Evolutionary conservation across 345 rosid genomes (phyloP).

Genomic region (Linum tenue): DNA sequence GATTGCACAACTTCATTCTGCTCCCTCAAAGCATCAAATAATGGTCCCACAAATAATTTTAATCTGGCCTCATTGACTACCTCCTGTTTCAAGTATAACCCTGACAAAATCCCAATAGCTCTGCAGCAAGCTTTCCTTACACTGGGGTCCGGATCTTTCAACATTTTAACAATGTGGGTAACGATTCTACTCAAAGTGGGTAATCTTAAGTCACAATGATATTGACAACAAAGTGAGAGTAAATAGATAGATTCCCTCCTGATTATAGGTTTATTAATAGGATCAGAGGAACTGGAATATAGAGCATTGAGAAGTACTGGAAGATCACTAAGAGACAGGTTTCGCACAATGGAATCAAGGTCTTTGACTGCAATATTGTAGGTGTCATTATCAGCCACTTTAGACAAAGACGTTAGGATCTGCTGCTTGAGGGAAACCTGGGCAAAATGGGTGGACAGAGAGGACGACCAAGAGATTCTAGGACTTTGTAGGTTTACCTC

Average conservation of each 20-base stretch:
- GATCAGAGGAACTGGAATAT: slow-evolving; percentile 11
- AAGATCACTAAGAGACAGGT: slow-evolving; percentile 7
- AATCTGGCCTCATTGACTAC: not conserved
- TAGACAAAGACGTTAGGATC: slow-evolving; percentile 13
- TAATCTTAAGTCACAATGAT: slow-evolving; percentile 10
- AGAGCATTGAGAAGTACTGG: slow-evolving; percentile 15
- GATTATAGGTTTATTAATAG: slow-evolving; percentile 10
- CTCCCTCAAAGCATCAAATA: slow-evolving; percentile 6
- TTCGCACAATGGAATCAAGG: slow-evolving; percentile 3
- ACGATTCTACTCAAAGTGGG: slow-evolving; percentile 5
- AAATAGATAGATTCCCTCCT: slow-evolving; percentile 12
- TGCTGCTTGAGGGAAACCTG: slow-evolving; percentile 14
- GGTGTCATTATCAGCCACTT: slow-evolving; percentile 19
- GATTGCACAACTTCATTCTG: slow-evolving; percentile 15
- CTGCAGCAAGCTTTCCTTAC: slow-evolving; percentile 13
- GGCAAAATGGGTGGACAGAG: slow-evolving; percentile 8
- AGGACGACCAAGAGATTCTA: slow-evolving; percentile 9
- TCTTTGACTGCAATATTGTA: slow-evolving; percentile 11
- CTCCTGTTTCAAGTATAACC: slow-evolving; percentile 10
- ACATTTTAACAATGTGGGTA: slow-evolving; percentile 13
- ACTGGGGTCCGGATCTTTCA: slow-evolving; percentile 18
- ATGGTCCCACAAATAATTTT: slow-evolving; percentile 7
- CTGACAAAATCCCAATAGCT: slow-evolving; percentile 11
- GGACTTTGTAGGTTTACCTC: not conserved
- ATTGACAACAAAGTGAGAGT: slow-evolving; percentile 13